Percentiles rank a stretch among this genome's conserved stretches.
Conservation (phyloP, 257 asterid species). For the Solanum bulbocastanum region DNA sequence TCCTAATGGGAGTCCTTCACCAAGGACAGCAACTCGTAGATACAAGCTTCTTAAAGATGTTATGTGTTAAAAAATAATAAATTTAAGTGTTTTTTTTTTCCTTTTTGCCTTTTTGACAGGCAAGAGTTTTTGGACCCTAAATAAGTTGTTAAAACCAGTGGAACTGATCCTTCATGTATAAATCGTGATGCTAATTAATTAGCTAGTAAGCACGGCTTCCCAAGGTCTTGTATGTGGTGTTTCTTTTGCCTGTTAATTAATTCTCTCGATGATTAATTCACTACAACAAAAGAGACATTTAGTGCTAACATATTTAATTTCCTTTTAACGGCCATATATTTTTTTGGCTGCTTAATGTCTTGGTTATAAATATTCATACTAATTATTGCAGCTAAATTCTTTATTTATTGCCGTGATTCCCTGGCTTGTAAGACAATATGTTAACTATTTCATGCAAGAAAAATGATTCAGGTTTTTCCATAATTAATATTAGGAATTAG, state of each 20-base stretch:
- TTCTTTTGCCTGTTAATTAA: neutral
- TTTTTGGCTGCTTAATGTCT: neutral
- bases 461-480: neutral
- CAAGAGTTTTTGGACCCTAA: neutral
- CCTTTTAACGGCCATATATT: no score
- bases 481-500: neutral
- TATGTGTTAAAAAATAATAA: constrained; percentile 41
- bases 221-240: neutral
- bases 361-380: no score
- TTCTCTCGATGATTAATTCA: neutral
- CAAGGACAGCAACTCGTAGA: constrained; percentile 67
- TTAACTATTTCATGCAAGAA: neutral
- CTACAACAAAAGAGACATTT: no score
- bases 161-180: neutral
- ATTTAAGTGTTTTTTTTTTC: neutral
- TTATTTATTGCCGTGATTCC: neutral
- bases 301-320: neutral
- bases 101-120: neutral
- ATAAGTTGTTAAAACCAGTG: neutral
- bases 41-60: constrained; percentile 98
- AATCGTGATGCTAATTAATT: neutral
- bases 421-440: neutral
- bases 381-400: neutral
- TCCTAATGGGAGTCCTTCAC: constrained; percentile 40
- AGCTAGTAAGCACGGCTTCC: no score